Conservation (phyloP, 495 filamentous ascomycete genomes). For the Penicillium simplicissimum region DNA sequence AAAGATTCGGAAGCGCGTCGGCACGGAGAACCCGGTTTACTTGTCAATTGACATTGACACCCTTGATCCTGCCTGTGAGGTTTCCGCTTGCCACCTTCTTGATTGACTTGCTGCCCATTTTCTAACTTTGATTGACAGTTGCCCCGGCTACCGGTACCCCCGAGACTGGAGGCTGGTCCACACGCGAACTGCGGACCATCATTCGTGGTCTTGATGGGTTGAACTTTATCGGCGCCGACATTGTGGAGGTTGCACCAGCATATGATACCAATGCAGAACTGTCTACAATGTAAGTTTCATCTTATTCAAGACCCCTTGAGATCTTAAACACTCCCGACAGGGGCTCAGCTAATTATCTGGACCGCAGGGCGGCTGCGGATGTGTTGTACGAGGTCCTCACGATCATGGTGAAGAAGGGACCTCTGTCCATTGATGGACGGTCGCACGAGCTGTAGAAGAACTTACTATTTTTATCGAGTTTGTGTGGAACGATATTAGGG, state of each 20-base stretch:
- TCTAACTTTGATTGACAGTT: constrained; percentile 30
- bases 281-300: constrained; percentile 58
- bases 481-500: too few relatives aligned
- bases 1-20: constrained; percentile 72
- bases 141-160: constrained; percentile 84
- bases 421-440: constrained; percentile 33
- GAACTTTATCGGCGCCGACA: constrained; percentile 76
- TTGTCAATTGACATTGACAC: constrained; percentile 89
- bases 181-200: constrained; percentile 73
- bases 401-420: constrained; percentile 65
- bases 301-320: too few relatives aligned
- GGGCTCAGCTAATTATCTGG: background rate
- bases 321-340: too few relatives aligned
- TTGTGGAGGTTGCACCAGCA: constrained; percentile 72
- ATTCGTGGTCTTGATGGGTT: constrained; percentile 72
- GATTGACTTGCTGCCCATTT: too few relatives aligned
- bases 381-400: constrained; percentile 65
- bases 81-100: background rate
- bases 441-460: constrained; percentile 21
- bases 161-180: constrained; percentile 86
- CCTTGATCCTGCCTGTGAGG: constrained; percentile 77
- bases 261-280: constrained; percentile 71
- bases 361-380: constrained; percentile 59
- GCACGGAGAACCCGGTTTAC: constrained; percentile 72
- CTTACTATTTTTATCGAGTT: too few relatives aligned